Evolutionary conservation across 78 protist species (phyloP).

Genomic region (Isochrysis galbana): DNA sequence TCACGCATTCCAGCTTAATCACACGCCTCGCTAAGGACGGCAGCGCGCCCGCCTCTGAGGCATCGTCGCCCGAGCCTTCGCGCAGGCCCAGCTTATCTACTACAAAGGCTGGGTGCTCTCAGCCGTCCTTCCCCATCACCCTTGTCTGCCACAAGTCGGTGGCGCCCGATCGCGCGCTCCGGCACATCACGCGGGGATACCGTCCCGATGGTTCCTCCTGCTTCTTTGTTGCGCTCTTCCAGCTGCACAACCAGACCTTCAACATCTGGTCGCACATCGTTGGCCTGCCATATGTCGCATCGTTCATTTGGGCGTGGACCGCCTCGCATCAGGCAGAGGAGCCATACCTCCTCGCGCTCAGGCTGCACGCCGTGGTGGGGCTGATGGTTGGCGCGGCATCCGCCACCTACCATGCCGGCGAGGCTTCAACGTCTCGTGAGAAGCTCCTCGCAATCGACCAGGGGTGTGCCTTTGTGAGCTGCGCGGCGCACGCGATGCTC

Average conservation of each 20-base stretch:
- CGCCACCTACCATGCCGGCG: not conserved
- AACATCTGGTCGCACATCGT: not conserved
- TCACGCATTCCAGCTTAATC: no score
- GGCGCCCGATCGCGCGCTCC: not conserved
- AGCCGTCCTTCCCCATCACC: no score
- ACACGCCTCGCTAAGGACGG: no score
- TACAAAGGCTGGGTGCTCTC: no score
- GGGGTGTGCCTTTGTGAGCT: not conserved
- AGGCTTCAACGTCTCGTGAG: not conserved
- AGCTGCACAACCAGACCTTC: not conserved
- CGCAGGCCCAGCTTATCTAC: no score
- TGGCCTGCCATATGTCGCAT: not conserved
- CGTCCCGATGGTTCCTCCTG: not conserved
- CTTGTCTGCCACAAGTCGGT: no score
- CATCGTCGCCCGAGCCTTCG: no score
- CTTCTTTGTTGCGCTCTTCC: not conserved
- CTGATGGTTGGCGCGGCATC: not conserved
- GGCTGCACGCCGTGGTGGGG: not conserved
- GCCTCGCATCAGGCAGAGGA: not conserved
- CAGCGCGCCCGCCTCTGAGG: no score
- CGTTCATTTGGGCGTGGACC: not conserved
- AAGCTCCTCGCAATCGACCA: not conserved
- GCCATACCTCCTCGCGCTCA: not conserved
- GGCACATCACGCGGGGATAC: not conserved
- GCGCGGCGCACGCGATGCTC: not conserved